Evolutionary conservation across 768 basidiomycete genomes (phyloP).

Genomic region (Hericium rajendrae): DNA sequence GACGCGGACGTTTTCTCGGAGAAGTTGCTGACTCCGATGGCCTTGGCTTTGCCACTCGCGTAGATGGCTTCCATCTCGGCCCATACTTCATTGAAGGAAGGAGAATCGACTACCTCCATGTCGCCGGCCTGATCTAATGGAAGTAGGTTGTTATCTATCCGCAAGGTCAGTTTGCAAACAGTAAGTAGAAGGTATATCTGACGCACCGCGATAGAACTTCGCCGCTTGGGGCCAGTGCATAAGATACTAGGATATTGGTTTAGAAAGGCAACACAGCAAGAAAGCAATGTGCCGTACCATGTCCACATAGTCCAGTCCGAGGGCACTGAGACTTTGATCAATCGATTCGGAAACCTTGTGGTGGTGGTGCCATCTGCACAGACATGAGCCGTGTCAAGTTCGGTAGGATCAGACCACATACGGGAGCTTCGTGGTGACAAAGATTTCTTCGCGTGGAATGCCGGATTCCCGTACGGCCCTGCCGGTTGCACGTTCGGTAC

Average conservation of each 20-base stretch:
- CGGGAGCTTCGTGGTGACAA: background rate
- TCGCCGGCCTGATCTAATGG: background rate
- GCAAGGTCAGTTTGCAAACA: background rate
- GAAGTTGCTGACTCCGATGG: slow-evolving; percentile 74
- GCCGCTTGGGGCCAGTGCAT: background rate
- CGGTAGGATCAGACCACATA: background rate
- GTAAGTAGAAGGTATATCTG: background rate
- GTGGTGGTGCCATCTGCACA: background rate
- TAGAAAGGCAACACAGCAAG: too few species aligned
- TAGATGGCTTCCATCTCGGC: background rate
- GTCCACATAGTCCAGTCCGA: background rate
- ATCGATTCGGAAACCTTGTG: background rate
- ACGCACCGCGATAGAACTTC: background rate
- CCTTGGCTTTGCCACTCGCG: slow-evolving; percentile 44
- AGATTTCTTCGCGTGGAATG: background rate
- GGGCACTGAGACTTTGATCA: background rate
- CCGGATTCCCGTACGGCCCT: background rate
- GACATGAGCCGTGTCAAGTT: background rate
- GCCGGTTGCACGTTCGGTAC: background rate
- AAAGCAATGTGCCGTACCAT: background rate
- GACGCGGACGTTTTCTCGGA: slow-evolving; percentile 37
- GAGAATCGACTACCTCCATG: background rate
- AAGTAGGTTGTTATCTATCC: background rate
- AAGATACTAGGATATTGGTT: background rate
- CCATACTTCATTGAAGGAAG: background rate